Base-by-base conservation (phyloP, 2,329 filamentous ascomycete genomes). In the Decorospora gaudefroyi region DNA sequence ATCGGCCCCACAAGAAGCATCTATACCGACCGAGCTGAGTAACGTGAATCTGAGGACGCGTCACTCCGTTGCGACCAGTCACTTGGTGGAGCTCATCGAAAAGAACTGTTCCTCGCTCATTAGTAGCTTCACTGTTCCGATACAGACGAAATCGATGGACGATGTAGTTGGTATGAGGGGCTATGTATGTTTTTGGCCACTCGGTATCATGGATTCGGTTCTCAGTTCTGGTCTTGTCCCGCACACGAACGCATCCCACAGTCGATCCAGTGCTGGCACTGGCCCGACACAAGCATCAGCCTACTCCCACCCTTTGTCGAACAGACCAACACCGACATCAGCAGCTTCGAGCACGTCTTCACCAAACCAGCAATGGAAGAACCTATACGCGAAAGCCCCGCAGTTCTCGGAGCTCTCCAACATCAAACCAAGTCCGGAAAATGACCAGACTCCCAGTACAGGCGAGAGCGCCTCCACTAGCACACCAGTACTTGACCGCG, bases 91-190 rank as follows among this genome's bases (percentile, higher is more conserved):
- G 4, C 22, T 61, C 6, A 53, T 67, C 8, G 61, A 67, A 15
- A 55, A 60, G 25, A 51, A 38, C 21, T 62, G 57, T 30, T 58
- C 64, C 3, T 50, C 57, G 1, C 37, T 68, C 4, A 35, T 65
- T 3, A 48, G 54, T 12, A 53, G 37, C 40, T 62, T 68, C 29
- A 64, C 55, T 1, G 58, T 61, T 1, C 53, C 61, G 0, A 55
- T 67, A 6, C 45, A 51, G 15, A 46, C 51, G 0, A 67, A 66
- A 27, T 55, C 55, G 0, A 25, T 26, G 8, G 47, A 57, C 0
- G 62, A 68, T 19, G 42, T 63, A 2, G 47, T 53, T 13, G 64
- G 61, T 1, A 59, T 68, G 49, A 39, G 61, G 21, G 65, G 62
- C 10, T 67, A 67, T 34, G 37, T 57, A 2, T 48, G 49, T 6